phyloP scores from a whole-genome alignment of 2,329 filamentous ascomycete genomes.

The Didymella lethalis region DNA sequence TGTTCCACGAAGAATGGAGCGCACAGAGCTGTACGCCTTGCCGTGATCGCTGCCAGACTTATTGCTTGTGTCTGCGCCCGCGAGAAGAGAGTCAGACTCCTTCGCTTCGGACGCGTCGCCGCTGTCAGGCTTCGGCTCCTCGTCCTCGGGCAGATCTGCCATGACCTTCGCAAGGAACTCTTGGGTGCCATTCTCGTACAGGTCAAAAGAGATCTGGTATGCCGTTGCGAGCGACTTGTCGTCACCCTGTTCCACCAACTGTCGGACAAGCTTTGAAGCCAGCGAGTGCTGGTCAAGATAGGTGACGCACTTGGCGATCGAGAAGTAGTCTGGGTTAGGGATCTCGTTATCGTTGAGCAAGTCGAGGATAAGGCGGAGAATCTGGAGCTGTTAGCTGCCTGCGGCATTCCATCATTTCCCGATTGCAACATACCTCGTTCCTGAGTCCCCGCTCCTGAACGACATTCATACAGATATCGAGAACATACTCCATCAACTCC shows the following conservation, averaged over 20 bases:
- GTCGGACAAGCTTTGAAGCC: constrained; percentile 83
- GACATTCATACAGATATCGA: constrained; percentile 96
- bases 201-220: constrained; percentile 97
- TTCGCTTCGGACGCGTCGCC: constrained; percentile 59
- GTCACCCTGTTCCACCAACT: constrained; percentile 81
- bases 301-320: constrained; percentile 96
- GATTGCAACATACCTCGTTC: constrained; percentile 61
- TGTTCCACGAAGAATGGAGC: constrained; percentile 78
- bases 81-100: constrained; percentile 67
- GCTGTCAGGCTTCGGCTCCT: constrained; percentile 52
- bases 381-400: constrained; percentile 58
- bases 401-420: not conserved
- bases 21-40: constrained; percentile 65
- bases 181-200: constrained; percentile 98
- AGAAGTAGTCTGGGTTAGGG: constrained; percentile 93
- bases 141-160: constrained; percentile 71
- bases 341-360: constrained; percentile 94
- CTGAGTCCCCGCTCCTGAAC: constrained; percentile 92
- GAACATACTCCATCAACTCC: constrained; percentile 94
- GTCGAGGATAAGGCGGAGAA: constrained; percentile 89
- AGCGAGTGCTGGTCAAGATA: constrained; percentile 92
- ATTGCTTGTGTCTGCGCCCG: constrained; percentile 62
- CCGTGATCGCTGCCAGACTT: constrained; percentile 57
- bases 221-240: constrained; percentile 81
- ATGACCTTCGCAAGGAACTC: constrained; percentile 94